Conservation (phyloP, 257 asterid species). For the Solanum microdontum region DNA sequence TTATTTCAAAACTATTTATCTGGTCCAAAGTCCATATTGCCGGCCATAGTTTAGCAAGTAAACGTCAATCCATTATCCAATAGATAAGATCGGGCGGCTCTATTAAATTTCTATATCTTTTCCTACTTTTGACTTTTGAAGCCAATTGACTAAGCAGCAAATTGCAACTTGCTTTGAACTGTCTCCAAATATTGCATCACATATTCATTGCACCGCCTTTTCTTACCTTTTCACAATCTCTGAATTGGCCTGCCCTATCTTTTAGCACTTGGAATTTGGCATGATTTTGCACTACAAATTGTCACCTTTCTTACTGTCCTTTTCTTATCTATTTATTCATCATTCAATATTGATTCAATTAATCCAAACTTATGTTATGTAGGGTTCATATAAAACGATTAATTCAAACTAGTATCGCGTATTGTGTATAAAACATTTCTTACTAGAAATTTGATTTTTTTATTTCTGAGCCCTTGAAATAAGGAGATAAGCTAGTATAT, state of each 20-base stretch:
- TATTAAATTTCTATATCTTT: neutral
- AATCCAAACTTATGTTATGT: neutral
- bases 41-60: neutral
- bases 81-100: neutral
- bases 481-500: neutral
- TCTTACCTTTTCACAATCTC: neutral
- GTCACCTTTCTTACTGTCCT: neutral
- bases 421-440: fast-evolving
- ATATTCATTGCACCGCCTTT: neutral
- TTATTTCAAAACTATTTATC: too few species aligned
- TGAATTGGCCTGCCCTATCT: neutral
- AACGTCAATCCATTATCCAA: slow-evolving; percentile 1
- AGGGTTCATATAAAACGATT: neutral
- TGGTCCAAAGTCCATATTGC: neutral
- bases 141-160: neutral
- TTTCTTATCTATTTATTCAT: neutral
- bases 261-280: neutral
- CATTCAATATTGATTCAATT: neutral
- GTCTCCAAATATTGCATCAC: neutral
- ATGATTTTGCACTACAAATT: neutral
- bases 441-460: neutral
- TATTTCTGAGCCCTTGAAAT: neutral
- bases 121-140: neutral
- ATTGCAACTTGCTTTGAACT: neutral
- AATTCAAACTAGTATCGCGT: fast-evolving